These are phyloP conservation scores for Larix sibirica DNA, from an alignment of 83 land plant species.

Conservation along the genomic window DNA sequence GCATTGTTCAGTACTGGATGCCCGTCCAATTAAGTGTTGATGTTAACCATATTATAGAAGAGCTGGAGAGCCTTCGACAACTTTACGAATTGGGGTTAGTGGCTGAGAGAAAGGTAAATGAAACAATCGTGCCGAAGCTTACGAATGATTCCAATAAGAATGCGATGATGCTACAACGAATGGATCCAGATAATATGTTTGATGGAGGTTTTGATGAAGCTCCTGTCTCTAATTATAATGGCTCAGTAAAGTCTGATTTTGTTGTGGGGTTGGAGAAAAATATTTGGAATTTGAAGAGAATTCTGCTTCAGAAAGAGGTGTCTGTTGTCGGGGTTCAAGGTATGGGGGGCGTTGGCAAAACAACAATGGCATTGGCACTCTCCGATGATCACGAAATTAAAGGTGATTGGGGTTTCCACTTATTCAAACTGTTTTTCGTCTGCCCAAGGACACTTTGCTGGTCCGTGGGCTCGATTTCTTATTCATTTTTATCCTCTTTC, in stretches of 20 bases:
- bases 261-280: not conserved
- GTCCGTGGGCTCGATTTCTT: no score
- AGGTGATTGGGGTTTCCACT: not conserved
- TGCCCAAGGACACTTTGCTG: no score
- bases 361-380: not conserved
- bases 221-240: not conserved
- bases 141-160: not conserved
- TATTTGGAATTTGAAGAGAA: not conserved
- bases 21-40: not conserved
- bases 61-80: not conserved
- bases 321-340: not conserved
- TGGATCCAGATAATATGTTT: no score
- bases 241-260: not conserved
- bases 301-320: not conserved
- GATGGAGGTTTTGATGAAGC: not conserved
- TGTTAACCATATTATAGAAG: not conserved
- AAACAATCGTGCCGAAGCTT: not conserved
- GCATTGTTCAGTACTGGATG: not conserved
- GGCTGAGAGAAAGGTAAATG: not conserved
- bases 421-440: no score
- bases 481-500: no score
- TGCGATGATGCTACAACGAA: not conserved
- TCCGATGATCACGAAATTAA: conserved; percentile 2
- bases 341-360: conserved; percentile 11
- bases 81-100: no score